Percentiles rank a stretch among this genome's conserved stretches.
Evolutionary conservation across 805 yeast species (phyloP).

Genomic region (Cyberlindnera veronae): DNA sequence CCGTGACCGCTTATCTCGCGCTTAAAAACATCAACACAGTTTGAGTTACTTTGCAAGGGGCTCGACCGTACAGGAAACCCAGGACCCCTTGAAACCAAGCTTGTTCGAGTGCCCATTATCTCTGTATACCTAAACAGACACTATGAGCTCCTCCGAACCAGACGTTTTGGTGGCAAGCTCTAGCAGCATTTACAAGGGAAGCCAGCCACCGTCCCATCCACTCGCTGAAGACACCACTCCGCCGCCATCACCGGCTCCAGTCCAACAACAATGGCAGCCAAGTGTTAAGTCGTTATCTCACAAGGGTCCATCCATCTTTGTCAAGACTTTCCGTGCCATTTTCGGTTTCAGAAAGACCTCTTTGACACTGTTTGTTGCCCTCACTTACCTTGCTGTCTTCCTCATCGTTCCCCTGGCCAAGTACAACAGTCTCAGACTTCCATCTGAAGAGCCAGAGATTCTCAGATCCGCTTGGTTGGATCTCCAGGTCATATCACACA

Average conservation of each 20-base stretch:
- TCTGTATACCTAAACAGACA: too few species aligned
- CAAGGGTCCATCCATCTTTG: conserved; percentile 16
- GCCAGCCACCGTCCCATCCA: conserved; percentile 5
- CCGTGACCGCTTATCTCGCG: neutral
- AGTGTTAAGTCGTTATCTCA: neutral
- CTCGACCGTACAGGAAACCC: too few species aligned
- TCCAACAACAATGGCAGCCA: neutral
- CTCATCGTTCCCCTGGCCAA: conserved; percentile 38
- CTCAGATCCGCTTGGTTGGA: conserved; percentile 59
- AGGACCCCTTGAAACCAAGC: neutral
- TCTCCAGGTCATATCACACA: conserved; percentile 61
- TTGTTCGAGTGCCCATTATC: neutral
- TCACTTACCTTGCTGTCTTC: conserved; percentile 43
- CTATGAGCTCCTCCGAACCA: too few species aligned
- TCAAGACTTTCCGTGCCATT: conserved; percentile 38
- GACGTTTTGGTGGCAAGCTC: too few species aligned
- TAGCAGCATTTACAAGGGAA: conserved; percentile 9
- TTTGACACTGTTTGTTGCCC: conserved; percentile 50
- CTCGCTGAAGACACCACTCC: neutral
- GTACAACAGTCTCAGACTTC: conserved; percentile 39
- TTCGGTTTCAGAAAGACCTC: conserved; percentile 76
- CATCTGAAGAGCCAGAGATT: conserved; percentile 37
- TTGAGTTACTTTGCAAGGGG: too few species aligned
- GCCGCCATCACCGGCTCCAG: neutral
- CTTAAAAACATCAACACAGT: neutral